These are phyloP conservation scores for Colletotrichum higginsianum DNA, from an alignment of 2,329 filamentous ascomycete genomes.

Conservation along the genomic window DNA sequence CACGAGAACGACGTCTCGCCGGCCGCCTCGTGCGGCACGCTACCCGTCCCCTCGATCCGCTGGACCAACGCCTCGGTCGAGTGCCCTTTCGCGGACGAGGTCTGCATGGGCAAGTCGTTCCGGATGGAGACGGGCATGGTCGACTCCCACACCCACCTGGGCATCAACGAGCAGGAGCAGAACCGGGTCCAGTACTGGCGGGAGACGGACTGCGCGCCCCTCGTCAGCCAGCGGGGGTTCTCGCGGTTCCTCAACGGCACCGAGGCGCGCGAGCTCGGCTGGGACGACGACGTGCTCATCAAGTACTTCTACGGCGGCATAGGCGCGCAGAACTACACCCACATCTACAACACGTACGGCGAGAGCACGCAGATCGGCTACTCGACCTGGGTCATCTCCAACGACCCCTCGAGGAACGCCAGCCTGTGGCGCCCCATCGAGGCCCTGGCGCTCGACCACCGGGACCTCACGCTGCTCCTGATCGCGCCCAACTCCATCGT, in stretches of 20 bases:
- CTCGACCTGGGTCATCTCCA: not conserved
- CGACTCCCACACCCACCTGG: slow-evolving; percentile 43
- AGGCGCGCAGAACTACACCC: not conserved
- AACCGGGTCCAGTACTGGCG: slow-evolving; percentile 38
- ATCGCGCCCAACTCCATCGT: slow-evolving; percentile 27
- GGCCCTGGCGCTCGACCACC: not conserved
- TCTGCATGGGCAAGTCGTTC: slow-evolving; percentile 40
- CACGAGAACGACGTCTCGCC: not conserved
- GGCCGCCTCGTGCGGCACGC: slow-evolving; percentile 24
- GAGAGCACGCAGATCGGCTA: slow-evolving; percentile 16
- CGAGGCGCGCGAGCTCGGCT: slow-evolving; percentile 1
- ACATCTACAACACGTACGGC: slow-evolving; percentile 23
- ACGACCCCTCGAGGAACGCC: not conserved
- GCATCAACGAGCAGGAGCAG: slow-evolving; percentile 43
- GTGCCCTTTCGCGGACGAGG: slow-evolving; percentile 43
- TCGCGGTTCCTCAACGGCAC: not conserved
- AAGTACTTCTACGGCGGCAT: slow-evolving; percentile 18
- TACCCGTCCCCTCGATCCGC: slow-evolving; percentile 6
- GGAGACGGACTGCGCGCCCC: slow-evolving; percentile 30
- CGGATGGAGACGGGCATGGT: slow-evolving; percentile 41
- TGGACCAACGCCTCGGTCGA: slow-evolving; percentile 20
- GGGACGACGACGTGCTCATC: slow-evolving; percentile 16
- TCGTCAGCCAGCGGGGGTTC: slow-evolving; percentile 15
- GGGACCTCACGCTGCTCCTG: slow-evolving; percentile 23
- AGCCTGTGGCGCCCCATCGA: slow-evolving; percentile 8